Evolutionary conservation across 2,329 filamentous ascomycete species (phyloP), one percentile per base, ranked within the genome.

Genomic region (Intubia oerlemansii): DNA sequence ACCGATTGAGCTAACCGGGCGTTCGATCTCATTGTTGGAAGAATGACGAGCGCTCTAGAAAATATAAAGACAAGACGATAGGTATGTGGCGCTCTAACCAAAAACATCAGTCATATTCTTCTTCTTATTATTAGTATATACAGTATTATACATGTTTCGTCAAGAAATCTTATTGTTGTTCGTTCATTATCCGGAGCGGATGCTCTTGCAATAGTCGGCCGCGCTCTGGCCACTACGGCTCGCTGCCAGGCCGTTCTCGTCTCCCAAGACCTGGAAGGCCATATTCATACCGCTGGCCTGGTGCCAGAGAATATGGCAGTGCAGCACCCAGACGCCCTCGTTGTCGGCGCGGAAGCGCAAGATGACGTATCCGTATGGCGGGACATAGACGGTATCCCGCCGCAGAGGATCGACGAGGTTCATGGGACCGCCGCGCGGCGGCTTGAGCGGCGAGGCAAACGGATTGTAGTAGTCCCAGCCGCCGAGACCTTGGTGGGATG

Each of bases 1-100:
- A 71, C 62, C 62, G 62, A 68, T 67, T 68, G 63, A 68, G 63
- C 63, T 68, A 69, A 56, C 59, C 57, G 52, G 57, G 57, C 57
- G 35, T 32, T 33, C 13, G 28, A 29, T 29, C 27, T 29, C 27
- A 17, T 27, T 27, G 17, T n/a, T n/a, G n/a, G n/a, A n/a, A n/a
- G n/a, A n/a, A n/a, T n/a, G n/a, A n/a, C n/a, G n/a, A n/a, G n/a
- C n/a, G n/a, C n/a, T n/a, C n/a, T n/a, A n/a, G n/a, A n/a, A n/a
- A n/a, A n/a, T n/a, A n/a, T n/a, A n/a, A n/a, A n/a, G n/a, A n/a
- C n/a, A n/a, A n/a, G n/a, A n/a, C n/a, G n/a, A n/a, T n/a, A n/a
- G n/a, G n/a, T n/a, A n/a, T n/a, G n/a, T n/a, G n/a, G n/a, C n/a
- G n/a, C n/a, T n/a, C n/a, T n/a, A n/a, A n/a, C n/a, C n/a, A n/a